Evolutionary conservation across 1,139 yeast genomes (phyloP).

Genomic region (Pichia sp.): DNA sequence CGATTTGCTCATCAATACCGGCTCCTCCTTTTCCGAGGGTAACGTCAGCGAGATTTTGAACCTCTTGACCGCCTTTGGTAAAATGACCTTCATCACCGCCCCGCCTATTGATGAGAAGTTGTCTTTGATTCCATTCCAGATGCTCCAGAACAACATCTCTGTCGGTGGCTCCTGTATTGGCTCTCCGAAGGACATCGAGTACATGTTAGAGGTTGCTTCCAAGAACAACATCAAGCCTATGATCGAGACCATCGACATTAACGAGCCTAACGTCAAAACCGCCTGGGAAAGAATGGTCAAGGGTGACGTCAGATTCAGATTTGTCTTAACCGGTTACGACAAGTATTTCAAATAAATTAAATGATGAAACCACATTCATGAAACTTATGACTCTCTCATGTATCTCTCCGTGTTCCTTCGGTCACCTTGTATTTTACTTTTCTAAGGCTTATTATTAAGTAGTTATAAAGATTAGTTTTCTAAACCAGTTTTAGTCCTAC

Average conservation of each 20-base stretch:
- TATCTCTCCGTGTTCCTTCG: too few relatives aligned
- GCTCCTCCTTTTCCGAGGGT: slow-evolving; percentile 39
- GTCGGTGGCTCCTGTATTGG: slow-evolving; percentile 41
- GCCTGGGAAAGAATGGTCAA: slow-evolving; percentile 47
- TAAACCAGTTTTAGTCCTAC: background rate
- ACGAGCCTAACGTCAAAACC: slow-evolving; percentile 44
- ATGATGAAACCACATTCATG: background rate
- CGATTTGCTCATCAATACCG: slow-evolving; percentile 49
- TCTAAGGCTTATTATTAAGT: too few relatives aligned
- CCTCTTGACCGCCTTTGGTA: slow-evolving; percentile 38
- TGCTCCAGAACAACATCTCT: slow-evolving; percentile 32
- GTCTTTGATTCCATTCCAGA: slow-evolving; percentile 28
- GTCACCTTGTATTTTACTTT: too few relatives aligned
- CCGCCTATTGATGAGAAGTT: slow-evolving; percentile 37
- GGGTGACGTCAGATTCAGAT: slow-evolving; percentile 62
- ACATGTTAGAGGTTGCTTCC: slow-evolving; percentile 52
- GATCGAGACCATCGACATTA: slow-evolving; percentile 53
- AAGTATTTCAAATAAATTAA: slow-evolving; percentile 19
- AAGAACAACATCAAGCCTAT: slow-evolving; percentile 50
- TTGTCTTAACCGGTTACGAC: slow-evolving; percentile 57
- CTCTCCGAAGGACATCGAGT: slow-evolving; percentile 46
- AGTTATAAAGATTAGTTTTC: background rate
- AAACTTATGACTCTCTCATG: too few relatives aligned
- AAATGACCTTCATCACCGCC: slow-evolving; percentile 44
- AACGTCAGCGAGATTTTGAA: slow-evolving; percentile 35